These are phyloP conservation scores for Lasiosphaeria miniovina DNA, from an alignment of 495 filamentous ascomycete species.

Conservation along the genomic window DNA sequence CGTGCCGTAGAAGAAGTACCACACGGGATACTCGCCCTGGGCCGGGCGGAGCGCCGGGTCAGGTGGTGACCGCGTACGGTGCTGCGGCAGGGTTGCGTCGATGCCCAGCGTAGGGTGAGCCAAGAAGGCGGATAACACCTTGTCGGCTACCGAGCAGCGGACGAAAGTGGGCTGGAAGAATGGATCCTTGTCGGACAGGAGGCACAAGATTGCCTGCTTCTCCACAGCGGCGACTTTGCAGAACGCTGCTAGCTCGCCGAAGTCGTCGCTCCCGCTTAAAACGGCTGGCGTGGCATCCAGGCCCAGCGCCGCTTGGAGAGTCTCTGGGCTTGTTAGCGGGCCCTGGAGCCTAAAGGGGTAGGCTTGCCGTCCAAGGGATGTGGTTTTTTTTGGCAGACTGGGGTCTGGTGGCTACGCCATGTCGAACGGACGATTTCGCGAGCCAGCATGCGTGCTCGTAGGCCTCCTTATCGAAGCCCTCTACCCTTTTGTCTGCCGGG, in stretches of 20 bases:
- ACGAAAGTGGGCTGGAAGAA: conserved; percentile 33
- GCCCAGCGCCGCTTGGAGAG: conserved; percentile 5
- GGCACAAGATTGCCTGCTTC: background rate
- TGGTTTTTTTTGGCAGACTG: background rate
- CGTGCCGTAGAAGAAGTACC: conserved; percentile 44
- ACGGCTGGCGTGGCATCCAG: background rate
- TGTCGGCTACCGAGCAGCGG: conserved; percentile 31
- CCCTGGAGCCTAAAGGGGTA: conserved; percentile 17
- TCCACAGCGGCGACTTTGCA: background rate
- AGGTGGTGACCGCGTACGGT: conserved; percentile 16
- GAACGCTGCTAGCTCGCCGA: background rate
- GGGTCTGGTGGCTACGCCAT: background rate
- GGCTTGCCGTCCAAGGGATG: background rate
- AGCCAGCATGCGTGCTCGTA: conserved; percentile 16
- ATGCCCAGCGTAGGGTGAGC: conserved; percentile 40
- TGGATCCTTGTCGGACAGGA: background rate
- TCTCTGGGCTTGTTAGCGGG: conserved; percentile 3
- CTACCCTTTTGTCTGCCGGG: conserved; percentile 12
- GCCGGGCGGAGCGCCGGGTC: conserved; percentile 9
- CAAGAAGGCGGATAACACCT: conserved; percentile 32
- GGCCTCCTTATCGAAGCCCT: conserved; percentile 16
- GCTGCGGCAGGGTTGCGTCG: conserved; percentile 41
- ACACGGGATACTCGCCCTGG: conserved; percentile 42
- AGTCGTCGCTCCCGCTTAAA: background rate
- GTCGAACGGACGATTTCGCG: background rate